These are phyloP conservation scores for Alternaria hordeiaustralica DNA, from an alignment of 2,329 filamentous ascomycete genomes.

Conservation along the genomic window DNA sequence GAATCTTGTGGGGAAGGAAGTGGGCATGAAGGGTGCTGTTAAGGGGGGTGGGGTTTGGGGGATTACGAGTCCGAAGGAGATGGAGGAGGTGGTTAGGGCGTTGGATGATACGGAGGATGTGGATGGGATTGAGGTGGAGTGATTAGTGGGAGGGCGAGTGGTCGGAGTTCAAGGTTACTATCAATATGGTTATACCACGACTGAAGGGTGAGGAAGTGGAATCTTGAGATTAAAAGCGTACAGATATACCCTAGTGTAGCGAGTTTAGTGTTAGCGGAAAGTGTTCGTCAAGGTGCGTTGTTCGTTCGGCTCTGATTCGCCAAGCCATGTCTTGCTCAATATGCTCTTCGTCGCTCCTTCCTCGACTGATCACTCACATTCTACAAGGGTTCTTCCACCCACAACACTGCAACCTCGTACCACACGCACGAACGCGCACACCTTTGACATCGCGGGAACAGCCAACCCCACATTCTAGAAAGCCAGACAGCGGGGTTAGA, in stretches of 20 bases:
- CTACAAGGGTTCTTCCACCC: too few relatives aligned
- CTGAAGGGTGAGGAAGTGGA: too few relatives aligned
- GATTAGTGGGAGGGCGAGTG: too few relatives aligned
- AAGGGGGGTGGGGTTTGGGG: conserved; percentile 95
- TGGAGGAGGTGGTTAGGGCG: conserved; percentile 55
- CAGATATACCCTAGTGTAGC: conserved; percentile 6
- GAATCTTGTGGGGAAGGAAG: conserved; percentile 93
- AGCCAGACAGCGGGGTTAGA: too few relatives aligned
- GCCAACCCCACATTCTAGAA: too few relatives aligned
- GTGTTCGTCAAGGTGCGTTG: neutral
- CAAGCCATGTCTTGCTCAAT: neutral
- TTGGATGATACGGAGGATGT: conserved; percentile 55
- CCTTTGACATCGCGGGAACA: too few relatives aligned
- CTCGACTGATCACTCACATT: neutral
- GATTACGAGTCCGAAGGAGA: conserved; percentile 75
- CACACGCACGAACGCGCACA: neutral
- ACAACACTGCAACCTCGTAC: neutral
- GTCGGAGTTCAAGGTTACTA: too few relatives aligned
- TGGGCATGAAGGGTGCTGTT: conserved; percentile 82
- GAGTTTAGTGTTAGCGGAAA: neutral
- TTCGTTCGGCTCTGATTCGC: neutral
- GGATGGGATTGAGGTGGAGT: conserved; percentile 24
- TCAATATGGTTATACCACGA: too few relatives aligned
- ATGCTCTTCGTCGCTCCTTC: neutral
- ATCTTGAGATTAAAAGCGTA: neutral